phyloP scores from a whole-genome alignment of 805 yeast species.

The Saturnispora dispora region DNA sequence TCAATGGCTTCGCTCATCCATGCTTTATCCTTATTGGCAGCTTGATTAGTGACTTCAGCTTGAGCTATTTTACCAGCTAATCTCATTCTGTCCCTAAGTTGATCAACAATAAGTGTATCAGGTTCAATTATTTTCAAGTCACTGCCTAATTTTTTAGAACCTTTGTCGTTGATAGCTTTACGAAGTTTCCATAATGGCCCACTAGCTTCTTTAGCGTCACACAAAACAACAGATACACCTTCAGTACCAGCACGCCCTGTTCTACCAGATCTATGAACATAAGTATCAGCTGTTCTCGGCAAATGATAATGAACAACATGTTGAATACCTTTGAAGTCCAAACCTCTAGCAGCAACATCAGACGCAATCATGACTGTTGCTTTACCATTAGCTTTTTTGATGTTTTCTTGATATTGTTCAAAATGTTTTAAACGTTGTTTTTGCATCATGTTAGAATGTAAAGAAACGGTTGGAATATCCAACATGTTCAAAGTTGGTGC shows the following conservation, averaged over 20 bases:
- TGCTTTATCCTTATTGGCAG: conserved; percentile 51
- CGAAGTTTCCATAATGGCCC: conserved; percentile 78
- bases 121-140: conserved; percentile 65
- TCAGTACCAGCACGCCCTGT: conserved; percentile 94
- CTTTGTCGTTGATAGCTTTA: conserved; percentile 33
- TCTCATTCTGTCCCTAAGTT: conserved; percentile 57
- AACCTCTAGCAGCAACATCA: conserved; percentile 97
- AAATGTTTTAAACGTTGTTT: conserved; percentile 81
- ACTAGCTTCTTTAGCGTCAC: conserved; percentile 88
- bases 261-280: conserved; percentile 94
- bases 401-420: conserved; percentile 61
- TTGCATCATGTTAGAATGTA: conserved; percentile 93
- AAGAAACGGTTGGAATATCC: conserved; percentile 57
- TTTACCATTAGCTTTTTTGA: conserved; percentile 30
- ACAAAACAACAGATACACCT: conserved; percentile 91
- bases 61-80: conserved; percentile 73
- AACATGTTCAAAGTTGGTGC: conserved; percentile 67
- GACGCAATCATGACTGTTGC: conserved; percentile 78
- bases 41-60: conserved; percentile 47
- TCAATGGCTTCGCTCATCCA: conserved; percentile 92
- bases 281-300: conserved; percentile 89
- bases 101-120: conserved; percentile 64
- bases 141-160: conserved; percentile 25
- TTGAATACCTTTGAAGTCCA: conserved; percentile 82
- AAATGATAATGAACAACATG: conserved; percentile 86